phyloP scores from a whole-genome alignment of 257 asterid genomes.

The Apocynum venetum region DNA sequence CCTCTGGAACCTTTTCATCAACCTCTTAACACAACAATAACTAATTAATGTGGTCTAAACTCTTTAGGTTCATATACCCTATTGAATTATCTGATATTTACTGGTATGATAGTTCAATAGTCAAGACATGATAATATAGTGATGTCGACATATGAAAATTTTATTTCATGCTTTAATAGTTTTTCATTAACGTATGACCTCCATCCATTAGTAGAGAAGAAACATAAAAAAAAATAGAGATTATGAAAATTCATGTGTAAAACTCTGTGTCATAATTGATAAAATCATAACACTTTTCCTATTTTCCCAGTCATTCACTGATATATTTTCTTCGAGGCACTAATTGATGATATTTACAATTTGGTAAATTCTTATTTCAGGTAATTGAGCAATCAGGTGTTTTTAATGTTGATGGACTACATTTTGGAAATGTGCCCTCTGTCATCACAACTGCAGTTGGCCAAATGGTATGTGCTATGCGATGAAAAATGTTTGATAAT shows the following conservation, averaged over 20 bases:
- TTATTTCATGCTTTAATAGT: background rate
- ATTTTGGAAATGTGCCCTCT: constrained; percentile 47
- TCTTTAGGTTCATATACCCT: background rate
- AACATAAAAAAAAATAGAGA: background rate
- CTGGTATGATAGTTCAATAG: background rate
- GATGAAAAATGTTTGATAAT: background rate
- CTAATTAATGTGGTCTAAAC: background rate
- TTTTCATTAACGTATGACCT: background rate
- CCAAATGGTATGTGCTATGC: constrained; percentile 63
- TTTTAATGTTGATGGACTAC: constrained; percentile 57
- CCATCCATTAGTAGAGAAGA: background rate
- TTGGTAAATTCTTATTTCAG: constrained; percentile 34
- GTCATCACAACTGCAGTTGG: constrained; percentile 71
- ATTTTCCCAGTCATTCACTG: too few species aligned
- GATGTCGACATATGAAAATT: background rate
- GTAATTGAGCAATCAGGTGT: constrained; percentile 72
- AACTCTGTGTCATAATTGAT: background rate
- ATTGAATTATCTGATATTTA: background rate
- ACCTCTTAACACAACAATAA: background rate
- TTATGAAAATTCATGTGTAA: background rate
- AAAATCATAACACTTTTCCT: background rate
- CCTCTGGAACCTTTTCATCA: background rate
- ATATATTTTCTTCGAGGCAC: background rate
- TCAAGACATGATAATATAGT: background rate
- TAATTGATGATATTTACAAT: background rate